These are phyloP conservation scores for Globisporangium paroecandrum DNA, from an alignment of 352 stramenopile genomes.

Conservation along the genomic window DNA sequence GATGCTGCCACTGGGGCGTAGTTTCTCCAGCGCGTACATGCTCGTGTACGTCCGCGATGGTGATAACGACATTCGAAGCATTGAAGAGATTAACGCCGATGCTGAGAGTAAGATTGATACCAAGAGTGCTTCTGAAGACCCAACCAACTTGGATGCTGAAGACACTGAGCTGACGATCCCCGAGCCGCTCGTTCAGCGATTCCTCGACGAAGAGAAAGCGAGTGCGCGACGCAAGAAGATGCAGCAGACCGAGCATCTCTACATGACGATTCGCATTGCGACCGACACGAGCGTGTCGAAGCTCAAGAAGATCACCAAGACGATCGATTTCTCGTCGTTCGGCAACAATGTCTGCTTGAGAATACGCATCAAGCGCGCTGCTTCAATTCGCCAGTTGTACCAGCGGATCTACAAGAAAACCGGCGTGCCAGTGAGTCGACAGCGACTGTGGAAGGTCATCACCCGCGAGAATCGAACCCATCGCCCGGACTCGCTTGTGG, in stretches of 20 bases:
- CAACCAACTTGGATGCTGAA: not conserved
- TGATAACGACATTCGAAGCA: constrained; percentile 62
- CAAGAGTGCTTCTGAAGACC: not conserved
- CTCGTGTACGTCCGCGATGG: constrained; percentile 84
- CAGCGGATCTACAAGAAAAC: constrained; percentile 54
- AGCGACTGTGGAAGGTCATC: constrained; percentile 84
- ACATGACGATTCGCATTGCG: constrained; percentile 75
- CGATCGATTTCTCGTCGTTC: constrained; percentile 74
- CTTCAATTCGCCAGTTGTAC: constrained; percentile 66
- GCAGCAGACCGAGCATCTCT: constrained; percentile 80
- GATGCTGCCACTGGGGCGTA: constrained; percentile 55
- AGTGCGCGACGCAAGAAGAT: constrained; percentile 66
- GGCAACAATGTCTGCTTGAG: constrained; percentile 52
- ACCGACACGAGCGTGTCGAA: constrained; percentile 64
- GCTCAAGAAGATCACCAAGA: constrained; percentile 76
- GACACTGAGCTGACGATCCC: constrained; percentile 43
- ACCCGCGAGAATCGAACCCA: constrained; percentile 81
- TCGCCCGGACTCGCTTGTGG: constrained; percentile 61
- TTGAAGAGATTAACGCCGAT: constrained; percentile 27
- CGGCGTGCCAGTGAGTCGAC: constrained; percentile 55
- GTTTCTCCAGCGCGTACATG: constrained; percentile 87
- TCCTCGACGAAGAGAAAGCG: constrained; percentile 77
- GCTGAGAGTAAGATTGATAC: not conserved
- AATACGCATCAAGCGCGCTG: constrained; percentile 63
- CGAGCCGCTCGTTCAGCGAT: constrained; percentile 49